phyloP scores from a whole-genome alignment of 2,329 filamentous ascomycete species.

The Fusarium tanahbumbuense region DNA sequence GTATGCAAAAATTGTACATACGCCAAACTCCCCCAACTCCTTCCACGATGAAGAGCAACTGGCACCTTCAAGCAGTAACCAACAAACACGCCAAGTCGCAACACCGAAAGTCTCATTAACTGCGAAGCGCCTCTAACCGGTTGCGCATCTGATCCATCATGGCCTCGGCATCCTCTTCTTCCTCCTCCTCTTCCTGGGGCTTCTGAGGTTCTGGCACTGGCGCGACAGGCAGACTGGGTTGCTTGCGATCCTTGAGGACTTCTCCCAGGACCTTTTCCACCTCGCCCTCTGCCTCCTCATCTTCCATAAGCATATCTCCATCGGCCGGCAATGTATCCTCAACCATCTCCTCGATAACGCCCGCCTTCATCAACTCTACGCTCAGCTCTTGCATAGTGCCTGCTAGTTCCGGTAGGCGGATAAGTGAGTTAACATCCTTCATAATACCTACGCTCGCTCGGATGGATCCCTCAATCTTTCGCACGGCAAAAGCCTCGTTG shows the following conservation, averaged over 20 bases:
- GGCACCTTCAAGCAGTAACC: conserved; percentile 10
- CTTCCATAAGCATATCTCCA: conserved; percentile 76
- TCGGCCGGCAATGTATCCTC: conserved; percentile 86
- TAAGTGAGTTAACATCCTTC: conserved; percentile 92
- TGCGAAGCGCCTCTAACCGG: conserved; percentile 89
- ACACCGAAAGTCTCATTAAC: conserved; percentile 58
- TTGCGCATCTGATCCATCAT: conserved; percentile 96
- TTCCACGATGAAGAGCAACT: conserved; percentile 31
- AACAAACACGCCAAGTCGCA: not conserved
- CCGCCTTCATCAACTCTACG: conserved; percentile 90
- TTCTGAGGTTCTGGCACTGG: conserved; percentile 67
- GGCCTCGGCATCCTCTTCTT: conserved; percentile 85
- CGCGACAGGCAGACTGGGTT: conserved; percentile 66
- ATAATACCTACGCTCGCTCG: conserved; percentile 89
- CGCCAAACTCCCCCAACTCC: conserved; percentile 40
- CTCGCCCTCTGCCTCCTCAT: conserved; percentile 80
- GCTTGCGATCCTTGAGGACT: conserved; percentile 84
- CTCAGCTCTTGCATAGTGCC: conserved; percentile 90
- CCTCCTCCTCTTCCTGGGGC: conserved; percentile 65
- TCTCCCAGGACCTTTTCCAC: conserved; percentile 94
- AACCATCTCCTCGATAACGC: conserved; percentile 98
- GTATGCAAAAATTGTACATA: conserved; percentile 35
- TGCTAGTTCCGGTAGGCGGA: conserved; percentile 85
- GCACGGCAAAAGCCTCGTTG: conserved; percentile 92
- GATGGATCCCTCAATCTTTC: conserved; percentile 95